Percentiles rank a stretch among this genome's conserved stretches.
phyloP scores from a whole-genome alignment of 805 yeast species.

The Ogataea ganodermae region DNA sequence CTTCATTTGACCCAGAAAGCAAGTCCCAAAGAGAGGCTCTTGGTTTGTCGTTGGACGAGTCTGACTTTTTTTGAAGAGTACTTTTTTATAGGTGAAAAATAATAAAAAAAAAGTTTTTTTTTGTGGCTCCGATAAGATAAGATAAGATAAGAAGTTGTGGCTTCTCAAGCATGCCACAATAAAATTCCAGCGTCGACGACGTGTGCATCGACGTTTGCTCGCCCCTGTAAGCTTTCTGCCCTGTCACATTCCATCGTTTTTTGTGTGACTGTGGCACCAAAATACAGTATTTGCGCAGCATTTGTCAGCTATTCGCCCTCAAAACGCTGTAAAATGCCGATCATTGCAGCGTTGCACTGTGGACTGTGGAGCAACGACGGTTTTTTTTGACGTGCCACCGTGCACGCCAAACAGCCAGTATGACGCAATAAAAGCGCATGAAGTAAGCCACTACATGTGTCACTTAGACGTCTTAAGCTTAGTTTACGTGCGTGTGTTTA shows the following conservation, averaged over 20 bases:
- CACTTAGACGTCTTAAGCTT: too few species aligned
- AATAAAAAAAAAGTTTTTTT: too few species aligned
- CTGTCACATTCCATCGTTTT: too few species aligned
- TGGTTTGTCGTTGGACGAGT: conserved; percentile 30
- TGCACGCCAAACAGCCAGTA: neutral
- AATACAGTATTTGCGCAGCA: too few species aligned
- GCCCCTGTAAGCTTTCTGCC: too few species aligned
- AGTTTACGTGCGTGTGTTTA: neutral
- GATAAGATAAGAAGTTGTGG: neutral
- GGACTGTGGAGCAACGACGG: neutral
- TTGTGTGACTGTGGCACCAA: too few species aligned
- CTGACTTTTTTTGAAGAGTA: conserved; percentile 2
- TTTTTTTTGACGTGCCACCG: neutral
- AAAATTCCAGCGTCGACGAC: too few species aligned
- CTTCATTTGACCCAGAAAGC: conserved; percentile 49
- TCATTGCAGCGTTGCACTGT: neutral
- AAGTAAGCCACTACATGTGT: too few species aligned
- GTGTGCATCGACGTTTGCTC: too few species aligned
- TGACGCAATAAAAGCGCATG: neutral
- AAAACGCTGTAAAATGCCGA: neutral
- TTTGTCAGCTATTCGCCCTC: neutral
- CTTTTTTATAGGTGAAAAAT: too few species aligned
- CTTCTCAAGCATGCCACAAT: too few species aligned
- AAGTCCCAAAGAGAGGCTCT: conserved; percentile 55
- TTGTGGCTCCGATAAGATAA: neutral